A percentile compares a stretch with the other conserved stretches of the same genome.
Conservation (phyloP, 371 early-diverging fungal species). For the Mortierella sp. region DNA sequence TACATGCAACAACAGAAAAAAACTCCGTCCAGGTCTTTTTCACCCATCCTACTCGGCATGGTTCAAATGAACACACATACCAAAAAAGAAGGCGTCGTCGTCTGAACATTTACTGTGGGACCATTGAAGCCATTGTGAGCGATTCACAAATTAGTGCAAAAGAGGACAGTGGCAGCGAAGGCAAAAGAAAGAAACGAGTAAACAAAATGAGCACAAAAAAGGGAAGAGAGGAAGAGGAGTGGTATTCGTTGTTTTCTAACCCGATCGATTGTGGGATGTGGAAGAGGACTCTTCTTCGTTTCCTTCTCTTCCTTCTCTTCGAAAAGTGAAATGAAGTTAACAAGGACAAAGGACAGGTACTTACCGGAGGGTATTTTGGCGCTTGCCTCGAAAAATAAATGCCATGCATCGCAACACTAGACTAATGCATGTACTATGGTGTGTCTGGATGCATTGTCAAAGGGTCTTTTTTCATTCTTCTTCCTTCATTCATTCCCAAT, state of each 20-base stretch:
- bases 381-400: background rate
- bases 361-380: background rate
- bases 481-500: background rate
- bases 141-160: conserved; percentile 5
- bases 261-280: background rate
- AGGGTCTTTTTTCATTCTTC: background rate
- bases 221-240: background rate
- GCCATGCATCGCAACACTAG: background rate
- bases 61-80: background rate
- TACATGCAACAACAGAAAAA: background rate
- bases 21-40: conserved; percentile 6
- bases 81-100: background rate
- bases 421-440: background rate
- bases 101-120: background rate
- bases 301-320: background rate
- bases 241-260: conserved; percentile 1
- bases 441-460: background rate
- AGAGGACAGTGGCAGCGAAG: background rate
- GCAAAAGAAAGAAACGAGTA: background rate
- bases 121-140: background rate
- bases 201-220: background rate
- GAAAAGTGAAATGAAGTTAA: background rate
- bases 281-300: background rate
- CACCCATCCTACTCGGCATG: background rate
- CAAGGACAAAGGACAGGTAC: background rate